A percentile compares a stretch with the other conserved stretches of the same genome.
Conservation (phyloP, 1,284 basidiomycete species). For the Coriolopsis trogii region DNA sequence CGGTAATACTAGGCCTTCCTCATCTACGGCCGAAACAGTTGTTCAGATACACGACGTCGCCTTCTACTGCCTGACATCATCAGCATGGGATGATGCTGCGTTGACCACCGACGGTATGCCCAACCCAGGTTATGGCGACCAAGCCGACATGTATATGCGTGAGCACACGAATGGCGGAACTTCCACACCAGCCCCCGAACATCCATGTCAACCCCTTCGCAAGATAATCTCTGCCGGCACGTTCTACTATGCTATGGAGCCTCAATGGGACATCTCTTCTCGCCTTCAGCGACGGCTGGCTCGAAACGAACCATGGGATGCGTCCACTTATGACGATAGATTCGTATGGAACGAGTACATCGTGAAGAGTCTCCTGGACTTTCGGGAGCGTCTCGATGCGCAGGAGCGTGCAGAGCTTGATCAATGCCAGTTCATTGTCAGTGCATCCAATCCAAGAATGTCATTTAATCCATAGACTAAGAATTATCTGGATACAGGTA, state of each 20-base stretch:
- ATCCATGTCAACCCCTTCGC: constrained; percentile 88
- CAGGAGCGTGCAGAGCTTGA: constrained; percentile 74
- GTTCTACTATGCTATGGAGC: constrained; percentile 89
- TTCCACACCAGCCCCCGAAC: constrained; percentile 65
- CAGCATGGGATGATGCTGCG: constrained; percentile 70
- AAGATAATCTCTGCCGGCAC: constrained; percentile 92
- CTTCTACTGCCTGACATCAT: constrained; percentile 75
- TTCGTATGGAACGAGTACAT: constrained; percentile 92
- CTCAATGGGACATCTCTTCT: constrained; percentile 89
- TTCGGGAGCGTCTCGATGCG: constrained; percentile 73
- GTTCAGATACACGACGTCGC: constrained; percentile 78
- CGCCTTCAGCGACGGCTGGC: constrained; percentile 71
- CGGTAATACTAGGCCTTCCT: constrained; percentile 74
- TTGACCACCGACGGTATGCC: constrained; percentile 50
- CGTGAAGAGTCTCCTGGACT: constrained; percentile 78
- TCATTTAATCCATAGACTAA: too few relatives aligned
- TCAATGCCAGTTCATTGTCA: constrained; percentile 78
- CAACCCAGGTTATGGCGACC: constrained; percentile 47
- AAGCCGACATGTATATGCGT: constrained; percentile 47
- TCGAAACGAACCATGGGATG: constrained; percentile 54
- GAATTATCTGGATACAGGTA: constrained; percentile 46
- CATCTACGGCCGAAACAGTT: constrained; percentile 58
- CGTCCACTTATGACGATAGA: constrained; percentile 74
- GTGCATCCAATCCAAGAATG: too few relatives aligned
- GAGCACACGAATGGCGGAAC: constrained; percentile 45